Evolutionary conservation across 2,329 filamentous ascomycete species (phyloP), one percentile per base, ranked within the genome.

Genomic region (Aspergillus sclerotialis): DNA sequence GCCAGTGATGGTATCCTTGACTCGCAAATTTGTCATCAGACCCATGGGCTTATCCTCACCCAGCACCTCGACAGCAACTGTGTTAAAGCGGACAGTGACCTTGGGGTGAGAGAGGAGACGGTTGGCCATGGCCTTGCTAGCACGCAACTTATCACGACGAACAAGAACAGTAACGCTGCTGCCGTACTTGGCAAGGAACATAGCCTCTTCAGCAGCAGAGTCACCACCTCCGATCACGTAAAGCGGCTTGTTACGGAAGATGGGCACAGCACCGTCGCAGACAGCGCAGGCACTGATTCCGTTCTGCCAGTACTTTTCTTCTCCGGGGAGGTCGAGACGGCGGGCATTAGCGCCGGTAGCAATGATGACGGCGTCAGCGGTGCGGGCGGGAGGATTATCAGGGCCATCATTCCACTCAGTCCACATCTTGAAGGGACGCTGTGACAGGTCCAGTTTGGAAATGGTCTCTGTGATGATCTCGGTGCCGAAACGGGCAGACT

Each of bases 181-280:
- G 45, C 84, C 92, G 69, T 96, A 98, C 74, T 96, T 98, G 43
- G 92, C 94, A 50, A 98, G 70, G 71, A 95, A 98, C 52, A 94
- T 82, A 37, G 89, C 88, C 75, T 98, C 92, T 68, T 98, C 93
- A 17, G 93, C 92, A 12, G 92, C 92, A 11, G 86, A 94, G 68
- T 98, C 92, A 54, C 92, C 92, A 44, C 92, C 93, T 44, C 92
- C 92, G 45, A 98, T 95, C 32, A 98, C 92, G 26, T 90, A 86
- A 36, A 98, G 73, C 7, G 84, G 90, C 75, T 94, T 94, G 65
- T 95, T 87, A 52, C 90, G 78, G 80, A 94, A 98, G 63, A 98
- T 95, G 40, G 92, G 92, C 30, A 96, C 82, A 32, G 89, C 92
- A 45, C 92, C 92, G 58, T 98, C 92, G 67, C 92, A 98, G 31